Evolutionary conservation across 2,329 filamentous ascomycete species (phyloP), one percentile per base, ranked within the genome.

Genomic region (Verticillium alfalfae): DNA sequence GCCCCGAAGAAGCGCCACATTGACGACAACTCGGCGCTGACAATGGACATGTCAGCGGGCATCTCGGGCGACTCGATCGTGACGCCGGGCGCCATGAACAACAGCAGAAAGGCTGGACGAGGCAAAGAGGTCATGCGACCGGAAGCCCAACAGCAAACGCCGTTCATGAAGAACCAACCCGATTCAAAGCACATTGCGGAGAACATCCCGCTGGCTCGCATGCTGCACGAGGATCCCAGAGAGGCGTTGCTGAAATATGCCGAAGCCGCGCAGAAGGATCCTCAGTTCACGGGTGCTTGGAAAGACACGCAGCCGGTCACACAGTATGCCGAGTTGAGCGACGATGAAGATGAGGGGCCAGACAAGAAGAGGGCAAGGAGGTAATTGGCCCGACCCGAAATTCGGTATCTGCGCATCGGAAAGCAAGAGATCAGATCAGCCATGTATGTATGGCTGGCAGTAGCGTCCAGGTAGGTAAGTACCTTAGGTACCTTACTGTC

Each of bases 181-280:
- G 93, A 98, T 73, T 91, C 94, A 73, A 89, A 90, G 70, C 92
- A 96, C 72, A 92, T 99, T 64, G 89, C 88, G 68, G 87, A 94
- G 71, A 91, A 91, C 66, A 96, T 98, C 60, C 92, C 93, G 34
- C 83, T 98, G 13, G 94, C 92, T 65, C 88, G 87, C 65, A 96
- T 99, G 92, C 83, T 96, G 57, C 93, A 99, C 75, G 95, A 99
- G 74, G 95, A 99, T 78, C 95, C 95, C 0, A 83, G 95, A 66
- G 95, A 97, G 76, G 95, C 95, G 56, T 78, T 99, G 70, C 78
- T 99, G 63, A 97, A 96, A 78, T 99, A 98, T 80, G 94, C 93
- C 41, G 92, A 96, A 61, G 89, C 96, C 72, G 93, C 93, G 13
- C 88, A 96, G 76, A 94, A 92, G 72, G 93, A 98, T 72, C 94